Evolutionary conservation across 1,284 basidiomycete genomes (phyloP).

Genomic region (Cryptococcus depauperatus): DNA sequence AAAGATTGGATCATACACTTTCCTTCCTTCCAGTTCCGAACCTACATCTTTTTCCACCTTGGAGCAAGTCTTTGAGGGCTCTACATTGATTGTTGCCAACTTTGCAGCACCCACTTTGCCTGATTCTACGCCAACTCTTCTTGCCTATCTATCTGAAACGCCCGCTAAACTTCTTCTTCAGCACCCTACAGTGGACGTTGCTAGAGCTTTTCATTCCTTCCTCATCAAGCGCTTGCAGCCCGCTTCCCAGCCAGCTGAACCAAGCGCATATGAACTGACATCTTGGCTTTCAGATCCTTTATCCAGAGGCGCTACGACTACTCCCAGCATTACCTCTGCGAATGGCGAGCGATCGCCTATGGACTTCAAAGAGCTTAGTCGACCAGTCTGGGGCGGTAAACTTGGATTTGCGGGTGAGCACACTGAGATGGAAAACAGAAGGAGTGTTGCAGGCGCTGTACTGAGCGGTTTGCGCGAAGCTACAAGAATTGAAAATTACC

Average conservation of each 20-base stretch:
- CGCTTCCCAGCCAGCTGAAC: conserved; percentile 8
- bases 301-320: conserved; percentile 49
- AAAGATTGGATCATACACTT: conserved; percentile 42
- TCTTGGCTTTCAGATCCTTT: conserved; percentile 48
- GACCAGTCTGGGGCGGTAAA: conserved; percentile 45
- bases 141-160: conserved; percentile 46
- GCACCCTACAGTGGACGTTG: conserved; percentile 28
- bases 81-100: conserved; percentile 43
- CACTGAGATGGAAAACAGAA: conserved; percentile 48
- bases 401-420: conserved; percentile 52
- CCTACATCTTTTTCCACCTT: conserved; percentile 16
- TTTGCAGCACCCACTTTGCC: conserved; percentile 35
- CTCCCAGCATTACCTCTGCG: conserved; percentile 43
- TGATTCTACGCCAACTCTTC: conserved; percentile 36
- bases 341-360: conserved; percentile 44
- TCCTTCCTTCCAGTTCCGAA: conserved; percentile 34
- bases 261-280: conserved; percentile 33
- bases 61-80: conserved; percentile 32
- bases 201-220: conserved; percentile 39
- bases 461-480: conserved; percentile 47
- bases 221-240: conserved; percentile 33
- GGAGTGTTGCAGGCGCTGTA: conserved; percentile 47
- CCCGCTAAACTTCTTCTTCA: conserved; percentile 31
- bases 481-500: conserved; percentile 33
- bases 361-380: conserved; percentile 47